Base-by-base conservation (phyloP, 768 basidiomycete genomes). In the Trametes gibbosa region DNA sequence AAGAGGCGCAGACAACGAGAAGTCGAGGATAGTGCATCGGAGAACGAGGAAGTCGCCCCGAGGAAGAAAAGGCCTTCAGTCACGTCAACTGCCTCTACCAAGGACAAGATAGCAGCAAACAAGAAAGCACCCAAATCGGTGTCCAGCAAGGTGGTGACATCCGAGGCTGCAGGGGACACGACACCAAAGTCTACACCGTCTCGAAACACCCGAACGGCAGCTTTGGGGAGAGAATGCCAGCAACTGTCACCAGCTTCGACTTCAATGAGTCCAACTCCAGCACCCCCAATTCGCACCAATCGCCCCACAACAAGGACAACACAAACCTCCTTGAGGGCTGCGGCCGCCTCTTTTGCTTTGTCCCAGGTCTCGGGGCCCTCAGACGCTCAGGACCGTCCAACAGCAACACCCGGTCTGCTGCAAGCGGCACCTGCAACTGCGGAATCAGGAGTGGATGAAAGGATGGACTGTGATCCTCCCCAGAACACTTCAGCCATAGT, bases 1-100 rank as follows among this genome's bases (percentile, higher is more conserved):
- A 62, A 62, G 56, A 57, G 59, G n/a, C 53, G 53, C 4, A 13
- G 59, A n/a, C 47, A 17, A 17, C 45, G 53, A 19, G 35, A 41
- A 3, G 12, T 27, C 5, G 51, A 47, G 34, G 47, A 45, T 27
- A 54, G 52, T 39, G 52, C 53, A 17, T 54, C 59, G 13, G 59
- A 60, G 17, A 2, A 8, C 1, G 58, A 59, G 40, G 29, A 51
- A 21, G 50, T 21, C 16, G 32, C 16, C 13, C 32, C 59, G 17
- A 60, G 32, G 59, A 53, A 50, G 41, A 60, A 53, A n/a, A 24
- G 34, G 3, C 17, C 39, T 5, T 10, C 41, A 3, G 21, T 45
- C 21, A 10, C 29, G 13, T 19, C 52, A 2, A 14, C 35, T 2
- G 19, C 32, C 8, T 19, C 37, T 1, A n/a, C 51, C 12, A 40